Base-by-base conservation (phyloP, 352 stramenopile species). In the Globisporangium cylindrosporum region DNA sequence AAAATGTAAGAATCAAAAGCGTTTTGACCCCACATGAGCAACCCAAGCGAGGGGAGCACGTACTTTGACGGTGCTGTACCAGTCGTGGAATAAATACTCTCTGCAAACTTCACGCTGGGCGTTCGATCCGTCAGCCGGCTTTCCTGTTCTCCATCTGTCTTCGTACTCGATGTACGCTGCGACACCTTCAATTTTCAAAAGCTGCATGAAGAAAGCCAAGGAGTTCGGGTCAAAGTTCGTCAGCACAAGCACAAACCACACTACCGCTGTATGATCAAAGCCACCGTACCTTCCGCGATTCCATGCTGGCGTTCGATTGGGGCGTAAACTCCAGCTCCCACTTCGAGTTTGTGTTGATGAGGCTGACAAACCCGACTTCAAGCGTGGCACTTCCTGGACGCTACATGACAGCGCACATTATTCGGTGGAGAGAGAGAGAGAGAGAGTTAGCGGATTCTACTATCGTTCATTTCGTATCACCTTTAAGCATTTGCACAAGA, bases 31-130 rank as follows among this genome's bases (percentile, higher is more conserved):
- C 8, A 25, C 41, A 9, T 41, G 15, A 46, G 10, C 43, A 46
- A 36, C 29, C 9, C 20, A 38, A 55, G 29, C 32, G 14, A 38
- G 32, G 8, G 32, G 29, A 9, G 5, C 29, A 53, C 62, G 22
- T 73, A 93, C 88, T 77, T 96, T 95, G 29, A 91, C 68, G 9
- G 77, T 89, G 32, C 79, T 91, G 69, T 76, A 76, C 89, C 89
- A 96, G 43, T 93, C 86, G 64, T 96, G 89, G 51, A 95, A 89
- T 78, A 95, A 80, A 83, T 96, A 95, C 66, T 84, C 79, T 68
- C 80, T 75, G 15, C 63, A 68, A 48, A 64, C 62, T 24, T 70
- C 68, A 15, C 53, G 25, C 32, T 71, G 62, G 12, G 64, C 27
- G 1, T 76, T 60, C 0, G 54, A 48, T 1, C 32, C 49, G 59